Conservation (phyloP, 768 basidiomycete species). For the Naganishia vaughanmartiniae region DNA sequence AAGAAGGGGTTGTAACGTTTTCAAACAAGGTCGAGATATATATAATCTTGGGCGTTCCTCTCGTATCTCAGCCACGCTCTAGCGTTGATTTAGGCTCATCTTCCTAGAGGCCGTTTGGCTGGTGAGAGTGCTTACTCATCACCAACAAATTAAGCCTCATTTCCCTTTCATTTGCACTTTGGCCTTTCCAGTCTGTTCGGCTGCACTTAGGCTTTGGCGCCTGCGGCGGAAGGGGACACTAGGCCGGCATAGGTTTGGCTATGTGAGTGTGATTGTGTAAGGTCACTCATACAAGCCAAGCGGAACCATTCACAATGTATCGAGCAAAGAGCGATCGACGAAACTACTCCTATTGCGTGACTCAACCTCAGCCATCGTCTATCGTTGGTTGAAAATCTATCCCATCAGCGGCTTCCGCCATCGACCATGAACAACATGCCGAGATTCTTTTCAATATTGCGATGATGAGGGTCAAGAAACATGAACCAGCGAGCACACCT, state of each 20-base stretch:
- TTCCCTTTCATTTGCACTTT: conserved; percentile 4
- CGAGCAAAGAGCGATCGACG: neutral
- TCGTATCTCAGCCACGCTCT: neutral
- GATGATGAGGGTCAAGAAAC: neutral
- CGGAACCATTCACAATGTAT: neutral
- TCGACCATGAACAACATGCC: neutral
- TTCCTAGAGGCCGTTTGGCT: neutral
- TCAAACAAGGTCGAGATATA: neutral
- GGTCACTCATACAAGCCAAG: neutral
- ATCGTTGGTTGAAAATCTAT: neutral
- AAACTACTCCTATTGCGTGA: neutral
- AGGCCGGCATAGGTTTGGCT: neutral
- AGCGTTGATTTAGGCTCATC: neutral
- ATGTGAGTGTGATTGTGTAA: neutral
- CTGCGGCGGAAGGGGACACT: neutral
- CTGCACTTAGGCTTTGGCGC: neutral
- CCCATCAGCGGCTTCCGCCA: neutral
- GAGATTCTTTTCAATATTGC: too few species aligned
- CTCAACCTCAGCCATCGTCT: neutral
- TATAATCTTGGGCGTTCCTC: neutral
- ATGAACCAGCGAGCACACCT: neutral
- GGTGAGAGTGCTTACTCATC: conserved; percentile 18
- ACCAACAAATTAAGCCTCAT: neutral
- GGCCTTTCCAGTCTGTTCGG: neutral
- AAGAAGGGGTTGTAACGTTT: neutral